Conservation (phyloP, 2,329 filamentous ascomycete species). For the Fusarium sp. region DNA sequence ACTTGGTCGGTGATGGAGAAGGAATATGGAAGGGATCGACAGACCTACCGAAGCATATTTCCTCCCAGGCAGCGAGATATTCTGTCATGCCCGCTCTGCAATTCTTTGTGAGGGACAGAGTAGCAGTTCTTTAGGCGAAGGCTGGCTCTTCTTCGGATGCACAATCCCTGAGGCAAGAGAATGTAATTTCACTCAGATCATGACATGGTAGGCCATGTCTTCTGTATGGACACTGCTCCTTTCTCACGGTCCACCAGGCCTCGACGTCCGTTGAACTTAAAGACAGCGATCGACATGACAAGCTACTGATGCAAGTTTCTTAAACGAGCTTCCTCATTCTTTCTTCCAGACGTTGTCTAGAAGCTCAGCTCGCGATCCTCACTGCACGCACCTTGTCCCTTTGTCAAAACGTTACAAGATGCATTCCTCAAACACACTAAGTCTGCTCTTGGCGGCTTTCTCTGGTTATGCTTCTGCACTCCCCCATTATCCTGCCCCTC, state of each 20-base stretch:
- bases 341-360: conserved; percentile 5
- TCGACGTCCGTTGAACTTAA: not conserved
- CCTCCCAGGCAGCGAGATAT: not conserved
- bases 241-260: not conserved
- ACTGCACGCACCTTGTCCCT: not conserved
- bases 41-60: conserved; percentile 4
- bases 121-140: not conserved
- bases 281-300: conserved; percentile 9
- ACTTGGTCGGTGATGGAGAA: not conserved
- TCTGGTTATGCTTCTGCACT: conserved; percentile 10
- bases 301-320: not conserved
- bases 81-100: not conserved
- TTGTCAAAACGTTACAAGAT: conserved; percentile 7
- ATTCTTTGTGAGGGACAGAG: not conserved
- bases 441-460: conserved; percentile 23
- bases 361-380: not conserved
- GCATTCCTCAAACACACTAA: conserved; percentile 21
- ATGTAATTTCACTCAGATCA: not conserved
- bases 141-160: not conserved
- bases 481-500: not conserved
- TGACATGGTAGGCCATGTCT: not conserved
- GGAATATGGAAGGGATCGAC: conserved; percentile 8
- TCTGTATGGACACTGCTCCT: not conserved
- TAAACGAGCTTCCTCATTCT: not conserved
- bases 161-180: not conserved